Evolutionary conservation across 306 rosid genomes (phyloP), one percentile per base, ranked within the genome.

Genomic region (Dryas drummondii): DNA sequence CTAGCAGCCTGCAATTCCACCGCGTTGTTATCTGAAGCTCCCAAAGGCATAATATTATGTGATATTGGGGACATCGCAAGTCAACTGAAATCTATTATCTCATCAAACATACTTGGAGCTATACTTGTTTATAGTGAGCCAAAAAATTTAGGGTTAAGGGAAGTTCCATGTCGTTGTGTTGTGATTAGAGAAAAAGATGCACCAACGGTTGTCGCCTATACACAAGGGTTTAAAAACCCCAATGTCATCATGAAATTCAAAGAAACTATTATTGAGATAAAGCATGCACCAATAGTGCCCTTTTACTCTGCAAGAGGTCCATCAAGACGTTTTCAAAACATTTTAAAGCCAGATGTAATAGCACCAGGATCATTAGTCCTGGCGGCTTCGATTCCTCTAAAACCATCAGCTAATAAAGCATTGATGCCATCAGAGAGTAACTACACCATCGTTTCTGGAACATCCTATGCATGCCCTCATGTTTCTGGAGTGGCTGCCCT

Each of bases 301-400:
- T 1, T 0, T n/a, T 80, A 80, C 76, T 53, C 69, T 59, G 71
- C 89, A 66, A 86, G 87, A 78, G 89, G 89, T 40, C 85, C 85
- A 11, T 80, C 83, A 54, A 32, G 3, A 32, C 37, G 2, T 32
- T 32, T 32, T 32, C 37, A 68, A 75, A 47, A 70, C 16, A 53
- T 86, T 27, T 74, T 83, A 45, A 62, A 74, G 19, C 78, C 70
- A 10, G 71, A 74, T 45, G 12, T 74, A 9, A 49, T 74, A 41
- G 87, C 87, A 12, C 87, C 83, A 22, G 22, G 22, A 22, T 22
- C 22, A 22, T 22, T 22, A 22, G 22, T 22, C 22, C 22, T 22
- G 22, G 22, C 22, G 22, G 22, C 22, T 22, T 22, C 22, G 22
- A 22, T 0, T 22, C 22, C 22, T 22, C 22, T 22, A 22, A 22